phyloP scores from a whole-genome alignment of 1,139 yeast genomes.

The Wickerhamiella infanticola region DNA sequence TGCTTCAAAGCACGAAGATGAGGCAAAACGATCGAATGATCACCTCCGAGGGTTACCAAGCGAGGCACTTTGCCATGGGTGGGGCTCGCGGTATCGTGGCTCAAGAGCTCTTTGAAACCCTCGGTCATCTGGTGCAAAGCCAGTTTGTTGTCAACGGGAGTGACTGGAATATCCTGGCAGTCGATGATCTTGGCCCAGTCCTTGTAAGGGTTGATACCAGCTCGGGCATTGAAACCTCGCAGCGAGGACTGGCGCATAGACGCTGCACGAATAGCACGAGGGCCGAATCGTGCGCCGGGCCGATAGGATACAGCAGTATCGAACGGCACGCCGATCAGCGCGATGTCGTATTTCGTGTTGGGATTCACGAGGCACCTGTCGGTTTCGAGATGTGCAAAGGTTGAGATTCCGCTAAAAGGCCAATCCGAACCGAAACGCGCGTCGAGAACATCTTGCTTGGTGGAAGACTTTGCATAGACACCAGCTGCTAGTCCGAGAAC shows the following conservation, averaged over 20 bases:
- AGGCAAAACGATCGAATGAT: constrained; percentile 58
- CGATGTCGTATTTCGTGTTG: constrained; percentile 41
- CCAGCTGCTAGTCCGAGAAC: background rate
- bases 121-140: constrained; percentile 58
- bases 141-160: constrained; percentile 59
- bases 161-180: constrained; percentile 70
- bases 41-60: constrained; percentile 60
- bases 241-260: constrained; percentile 55
- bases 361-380: constrained; percentile 40
- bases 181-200: constrained; percentile 57
- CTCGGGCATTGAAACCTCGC: constrained; percentile 56
- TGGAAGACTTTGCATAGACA: background rate
- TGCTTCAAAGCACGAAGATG: constrained; percentile 47
- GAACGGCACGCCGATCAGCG: constrained; percentile 59
- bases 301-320: constrained; percentile 64
- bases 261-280: constrained; percentile 56
- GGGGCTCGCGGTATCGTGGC: constrained; percentile 17
- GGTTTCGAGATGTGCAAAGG: constrained; percentile 58
- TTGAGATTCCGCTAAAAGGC: constrained; percentile 37
- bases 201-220: constrained; percentile 47
- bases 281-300: constrained; percentile 71
- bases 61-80: constrained; percentile 29
- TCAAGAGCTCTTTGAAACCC: constrained; percentile 43
- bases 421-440: constrained; percentile 18
- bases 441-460: constrained; percentile 5